A percentile compares a stretch with the other conserved stretches of the same genome.
These are phyloP conservation scores for Colletotrichum tamarilloi DNA, from an alignment of 2,329 filamentous ascomycete genomes.

Conservation along the genomic window DNA sequence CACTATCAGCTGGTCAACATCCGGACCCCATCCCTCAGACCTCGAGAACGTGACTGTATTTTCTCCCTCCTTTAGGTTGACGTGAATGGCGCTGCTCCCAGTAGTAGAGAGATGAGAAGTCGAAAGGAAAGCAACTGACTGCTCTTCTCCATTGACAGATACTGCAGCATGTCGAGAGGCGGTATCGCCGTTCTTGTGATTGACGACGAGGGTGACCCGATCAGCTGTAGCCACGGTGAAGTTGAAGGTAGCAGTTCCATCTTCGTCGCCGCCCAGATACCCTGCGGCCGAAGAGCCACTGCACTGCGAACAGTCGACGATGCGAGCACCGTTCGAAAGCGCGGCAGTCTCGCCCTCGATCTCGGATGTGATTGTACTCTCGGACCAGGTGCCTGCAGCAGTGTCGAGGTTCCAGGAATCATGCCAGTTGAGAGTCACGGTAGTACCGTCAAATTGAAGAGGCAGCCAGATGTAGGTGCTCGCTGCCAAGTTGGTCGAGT, in stretches of 20 bases:
- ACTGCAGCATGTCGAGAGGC: conserved; percentile 64
- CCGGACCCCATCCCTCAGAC: conserved; percentile 56
- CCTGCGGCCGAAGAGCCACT: conserved; percentile 62
- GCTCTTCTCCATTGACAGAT: conserved; percentile 63
- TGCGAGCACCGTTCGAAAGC: conserved; percentile 56
- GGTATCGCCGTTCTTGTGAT: conserved; percentile 67
- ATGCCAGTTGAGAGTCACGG: conserved; percentile 60
- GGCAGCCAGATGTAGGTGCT: conserved; percentile 76
- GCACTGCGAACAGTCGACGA: conserved; percentile 62
- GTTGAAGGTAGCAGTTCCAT: conserved; percentile 59
- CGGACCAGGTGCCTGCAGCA: conserved; percentile 53
- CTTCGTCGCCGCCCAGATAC: conserved; percentile 62
- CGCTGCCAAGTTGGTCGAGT: conserved; percentile 66
- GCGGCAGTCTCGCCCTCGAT: conserved; percentile 64
- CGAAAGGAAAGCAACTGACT: conserved; percentile 66
- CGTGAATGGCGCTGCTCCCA: conserved; percentile 59
- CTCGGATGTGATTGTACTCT: conserved; percentile 56
- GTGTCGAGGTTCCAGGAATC: conserved; percentile 66
- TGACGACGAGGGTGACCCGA: conserved; percentile 63
- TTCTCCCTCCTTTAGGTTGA: conserved; percentile 56
- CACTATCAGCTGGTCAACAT: conserved; percentile 66
- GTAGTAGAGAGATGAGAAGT: conserved; percentile 53
- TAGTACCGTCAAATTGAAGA: conserved; percentile 62
- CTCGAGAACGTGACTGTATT: conserved; percentile 62
- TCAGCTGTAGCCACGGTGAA: conserved; percentile 57